Percentiles rank a stretch among this genome's conserved stretches.
These are phyloP conservation scores for Hymenoscyphus albidus DNA, from an alignment of 2,329 filamentous ascomycete species.

Conservation along the genomic window DNA sequence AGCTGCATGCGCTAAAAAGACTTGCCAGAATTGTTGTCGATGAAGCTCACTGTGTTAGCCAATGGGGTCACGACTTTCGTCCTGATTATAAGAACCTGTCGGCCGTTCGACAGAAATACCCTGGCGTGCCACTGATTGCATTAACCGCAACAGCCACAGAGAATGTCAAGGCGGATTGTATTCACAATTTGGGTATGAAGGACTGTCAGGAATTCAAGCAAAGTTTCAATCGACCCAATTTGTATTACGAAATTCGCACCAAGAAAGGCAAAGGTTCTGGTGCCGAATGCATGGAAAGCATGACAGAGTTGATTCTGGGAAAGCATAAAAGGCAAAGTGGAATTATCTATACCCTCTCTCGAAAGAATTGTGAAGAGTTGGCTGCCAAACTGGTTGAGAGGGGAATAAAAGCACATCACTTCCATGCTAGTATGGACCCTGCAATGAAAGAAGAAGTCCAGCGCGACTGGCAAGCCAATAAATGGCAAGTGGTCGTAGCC, in stretches of 20 bases:
- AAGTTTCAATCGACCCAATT: constrained; percentile 95
- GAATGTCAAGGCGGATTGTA: constrained; percentile 88
- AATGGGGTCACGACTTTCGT: constrained; percentile 98
- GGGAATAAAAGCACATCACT: constrained; percentile 73
- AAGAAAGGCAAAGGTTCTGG: constrained; percentile 60
- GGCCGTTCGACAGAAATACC: constrained; percentile 66
- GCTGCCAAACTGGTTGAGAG: constrained; percentile 61
- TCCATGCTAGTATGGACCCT: constrained; percentile 75
- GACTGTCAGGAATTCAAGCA: constrained; percentile 77
- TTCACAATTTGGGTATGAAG: constrained; percentile 80
- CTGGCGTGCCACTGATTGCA: constrained; percentile 84
- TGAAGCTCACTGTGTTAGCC: constrained; percentile 98
- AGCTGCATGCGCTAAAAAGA: constrained; percentile 64
- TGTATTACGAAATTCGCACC: constrained; percentile 77
- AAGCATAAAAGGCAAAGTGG: constrained; percentile 72
- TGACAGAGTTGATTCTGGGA: constrained; percentile 61
- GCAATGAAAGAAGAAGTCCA: constrained; percentile 69
- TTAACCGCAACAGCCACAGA: constrained; percentile 92
- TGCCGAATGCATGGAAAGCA: constrained; percentile 42
- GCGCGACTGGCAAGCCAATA: constrained; percentile 74
- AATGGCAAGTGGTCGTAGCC: constrained; percentile 85
- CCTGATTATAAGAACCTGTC: constrained; percentile 91
- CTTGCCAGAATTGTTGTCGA: constrained; percentile 93
- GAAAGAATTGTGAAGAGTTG: constrained; percentile 76
- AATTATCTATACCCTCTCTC: constrained; percentile 89